These are phyloP conservation scores for Penicillium antarcticum DNA, from an alignment of 495 filamentous ascomycete species.

Conservation along the genomic window DNA sequence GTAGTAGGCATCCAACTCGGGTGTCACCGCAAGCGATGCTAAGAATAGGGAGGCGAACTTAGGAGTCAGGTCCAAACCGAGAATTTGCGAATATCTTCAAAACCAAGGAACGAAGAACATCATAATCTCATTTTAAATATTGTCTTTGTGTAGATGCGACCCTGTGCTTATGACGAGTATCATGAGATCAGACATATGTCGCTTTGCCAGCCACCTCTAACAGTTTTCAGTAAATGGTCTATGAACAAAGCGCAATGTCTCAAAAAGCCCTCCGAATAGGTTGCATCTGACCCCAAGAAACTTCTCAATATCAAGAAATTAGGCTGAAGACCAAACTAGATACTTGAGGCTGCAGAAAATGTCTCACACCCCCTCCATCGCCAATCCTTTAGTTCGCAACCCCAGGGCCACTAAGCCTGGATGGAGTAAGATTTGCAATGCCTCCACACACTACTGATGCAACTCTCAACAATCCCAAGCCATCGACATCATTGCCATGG, in stretches of 20 bases:
- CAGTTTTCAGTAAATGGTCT: not conserved
- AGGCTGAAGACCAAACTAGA: not conserved
- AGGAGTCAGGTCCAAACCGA: too few relatives aligned
- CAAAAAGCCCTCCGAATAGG: not conserved
- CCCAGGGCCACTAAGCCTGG: conserved; percentile 1
- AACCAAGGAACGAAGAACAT: too few relatives aligned
- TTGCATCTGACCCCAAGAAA: not conserved
- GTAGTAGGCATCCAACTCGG: too few relatives aligned
- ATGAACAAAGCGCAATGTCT: not conserved
- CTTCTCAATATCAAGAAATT: not conserved
- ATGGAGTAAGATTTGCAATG: conserved; percentile 15
- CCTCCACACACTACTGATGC: not conserved
- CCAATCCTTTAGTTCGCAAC: conserved; percentile 4
- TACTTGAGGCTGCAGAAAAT: not conserved
- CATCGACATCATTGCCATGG: conserved; percentile 1
- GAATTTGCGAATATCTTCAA: too few relatives aligned
- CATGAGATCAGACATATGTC: too few relatives aligned
- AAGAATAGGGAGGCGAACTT: too few relatives aligned
- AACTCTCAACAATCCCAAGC: not conserved
- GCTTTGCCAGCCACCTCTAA: not conserved
- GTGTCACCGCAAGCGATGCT: too few relatives aligned
- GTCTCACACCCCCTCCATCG: conserved; percentile 14
- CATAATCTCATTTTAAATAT: too few relatives aligned
- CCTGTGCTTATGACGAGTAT: too few relatives aligned
- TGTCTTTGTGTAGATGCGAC: too few relatives aligned